Base-by-base conservation (phyloP, 306 rosid genomes). In the Parietaria judaica region DNA sequence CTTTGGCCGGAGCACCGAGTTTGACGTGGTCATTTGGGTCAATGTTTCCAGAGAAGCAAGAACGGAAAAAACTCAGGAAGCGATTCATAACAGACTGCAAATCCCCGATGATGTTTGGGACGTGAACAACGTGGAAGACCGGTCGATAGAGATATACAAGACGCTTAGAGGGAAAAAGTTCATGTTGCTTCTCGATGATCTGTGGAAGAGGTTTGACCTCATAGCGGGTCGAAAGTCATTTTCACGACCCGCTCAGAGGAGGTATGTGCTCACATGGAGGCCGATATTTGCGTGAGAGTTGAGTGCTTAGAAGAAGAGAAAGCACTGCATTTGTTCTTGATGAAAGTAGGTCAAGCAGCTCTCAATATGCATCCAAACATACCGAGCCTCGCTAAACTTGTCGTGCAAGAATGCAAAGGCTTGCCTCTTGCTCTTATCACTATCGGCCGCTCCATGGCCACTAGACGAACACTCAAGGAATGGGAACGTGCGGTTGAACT, bases 381-480 rank as follows among this genome's bases (percentile, higher is more conserved):
- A 47, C 31, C 44, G 50, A 36, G 48, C 4, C 66, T 48, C 34
- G 66, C 66, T 8, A 35, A 23, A 14, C 44, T 12, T 11, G 39
- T 62, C n/a, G 66, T 55, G 3, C 31, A 62, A 49, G 66, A 47
- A n/a, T 62, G 66, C 66, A 48, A 62, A 62, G 66, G 66, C 14
- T 62, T 62, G 66, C 66, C 66, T 6, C 66, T 62, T 34, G 66
- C 56, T 47, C 54, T 62, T 11, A 47, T 62, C 14, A 36, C 66
- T 17, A 7, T 62, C n/a, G 66, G 66, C 31, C 66, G 66, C 14
- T 62, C 66, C 39, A 62, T 62, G 66, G 66, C 66, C 34, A 62
- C 55, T 35, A 62, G 66, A 44, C 47, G 48, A 16, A 62, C 50
- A 49, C 54, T 62, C 2, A 55, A 62, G 66, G 66, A 62, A 31